A percentile compares a stretch with the other conserved stretches of the same genome.
Evolutionary conservation across 176 grass and related monocot genomes (phyloP).

Genomic region (Triticum timopheevii): DNA sequence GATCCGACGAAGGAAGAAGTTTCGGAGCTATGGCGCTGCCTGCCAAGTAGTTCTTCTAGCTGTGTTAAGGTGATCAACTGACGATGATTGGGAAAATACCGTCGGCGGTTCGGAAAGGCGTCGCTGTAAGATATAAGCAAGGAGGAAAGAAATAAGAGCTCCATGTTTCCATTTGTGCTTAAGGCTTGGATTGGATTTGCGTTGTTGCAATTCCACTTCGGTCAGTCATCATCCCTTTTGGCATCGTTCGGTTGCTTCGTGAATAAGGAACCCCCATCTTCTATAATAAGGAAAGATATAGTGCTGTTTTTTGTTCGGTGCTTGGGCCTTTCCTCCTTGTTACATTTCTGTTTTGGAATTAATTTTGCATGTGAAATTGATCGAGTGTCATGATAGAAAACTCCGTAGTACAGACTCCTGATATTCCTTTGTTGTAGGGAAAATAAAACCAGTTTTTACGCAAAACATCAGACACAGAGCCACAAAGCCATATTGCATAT

Average conservation of each 20-base stretch:
- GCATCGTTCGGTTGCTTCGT: constrained; percentile 19
- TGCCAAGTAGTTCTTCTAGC: background rate
- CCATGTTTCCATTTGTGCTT: background rate
- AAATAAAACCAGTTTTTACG: too few species aligned
- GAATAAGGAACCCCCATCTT: background rate
- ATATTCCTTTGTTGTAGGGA: too few species aligned
- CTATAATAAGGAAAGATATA: background rate
- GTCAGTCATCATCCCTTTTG: background rate
- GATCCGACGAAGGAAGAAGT: background rate
- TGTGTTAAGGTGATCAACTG: background rate
- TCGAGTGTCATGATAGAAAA: background rate
- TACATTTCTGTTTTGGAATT: background rate
- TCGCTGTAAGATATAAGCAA: constrained; percentile 8
- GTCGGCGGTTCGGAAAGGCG: constrained; percentile 9
- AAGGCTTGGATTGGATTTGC: background rate
- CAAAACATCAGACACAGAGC: too few species aligned
- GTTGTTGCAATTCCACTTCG: background rate
- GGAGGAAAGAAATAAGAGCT: constrained; percentile 39
- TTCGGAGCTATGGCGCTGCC: background rate
- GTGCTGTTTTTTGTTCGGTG: background rate
- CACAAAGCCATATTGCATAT: too few species aligned
- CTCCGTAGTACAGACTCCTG: too few species aligned
- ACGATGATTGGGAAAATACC: constrained; percentile 18
- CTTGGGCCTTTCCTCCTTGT: background rate
- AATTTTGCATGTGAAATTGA: background rate